A percentile compares a stretch with the other conserved stretches of the same genome.
These are phyloP conservation scores for Ceratobasidium sp. DNA, from an alignment of 1,284 basidiomycete species.

Conservation along the genomic window DNA sequence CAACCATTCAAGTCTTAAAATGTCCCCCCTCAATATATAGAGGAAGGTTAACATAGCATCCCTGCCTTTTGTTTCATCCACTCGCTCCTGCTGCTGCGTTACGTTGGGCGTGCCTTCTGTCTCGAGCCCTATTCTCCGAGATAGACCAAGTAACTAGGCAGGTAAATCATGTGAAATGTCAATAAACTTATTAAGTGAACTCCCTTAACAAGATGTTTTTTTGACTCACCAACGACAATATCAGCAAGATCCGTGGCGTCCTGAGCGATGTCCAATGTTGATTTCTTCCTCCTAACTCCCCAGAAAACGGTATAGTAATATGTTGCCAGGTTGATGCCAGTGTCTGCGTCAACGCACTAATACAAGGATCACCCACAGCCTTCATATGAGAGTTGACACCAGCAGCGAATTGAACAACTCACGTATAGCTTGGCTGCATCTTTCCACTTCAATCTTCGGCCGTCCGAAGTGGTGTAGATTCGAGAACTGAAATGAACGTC, in stretches of 20 bases:
- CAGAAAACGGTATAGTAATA: slow-evolving; percentile 22
- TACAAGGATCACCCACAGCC: background rate
- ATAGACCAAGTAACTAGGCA: slow-evolving; percentile 36
- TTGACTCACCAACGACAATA: slow-evolving; percentile 15
- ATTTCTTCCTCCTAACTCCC: slow-evolving; percentile 5
- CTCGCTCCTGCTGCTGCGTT: background rate
- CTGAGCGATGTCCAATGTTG: slow-evolving; percentile 19
- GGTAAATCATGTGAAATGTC: too few species aligned
- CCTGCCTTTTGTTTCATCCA: background rate
- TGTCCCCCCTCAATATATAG: background rate
- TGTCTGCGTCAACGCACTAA: slow-evolving; percentile 20
- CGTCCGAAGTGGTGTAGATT: slow-evolving; percentile 8
- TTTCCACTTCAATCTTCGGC: background rate
- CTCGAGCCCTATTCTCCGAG: slow-evolving; percentile 31
- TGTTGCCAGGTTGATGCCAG: slow-evolving; percentile 32
- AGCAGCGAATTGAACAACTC: background rate
- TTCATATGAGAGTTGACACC: background rate
- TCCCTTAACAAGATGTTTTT: background rate
- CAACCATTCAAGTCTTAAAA: too few species aligned
- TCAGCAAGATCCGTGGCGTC: slow-evolving; percentile 9
- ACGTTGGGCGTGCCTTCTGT: slow-evolving; percentile 14
- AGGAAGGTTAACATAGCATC: background rate
- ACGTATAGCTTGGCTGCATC: slow-evolving; percentile 12
- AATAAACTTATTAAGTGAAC: background rate
- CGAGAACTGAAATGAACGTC: slow-evolving; percentile 9